Evolutionary conservation across 192 early-diverging fungal species (phyloP).

Genomic region (Radiomyces spectabilis): DNA sequence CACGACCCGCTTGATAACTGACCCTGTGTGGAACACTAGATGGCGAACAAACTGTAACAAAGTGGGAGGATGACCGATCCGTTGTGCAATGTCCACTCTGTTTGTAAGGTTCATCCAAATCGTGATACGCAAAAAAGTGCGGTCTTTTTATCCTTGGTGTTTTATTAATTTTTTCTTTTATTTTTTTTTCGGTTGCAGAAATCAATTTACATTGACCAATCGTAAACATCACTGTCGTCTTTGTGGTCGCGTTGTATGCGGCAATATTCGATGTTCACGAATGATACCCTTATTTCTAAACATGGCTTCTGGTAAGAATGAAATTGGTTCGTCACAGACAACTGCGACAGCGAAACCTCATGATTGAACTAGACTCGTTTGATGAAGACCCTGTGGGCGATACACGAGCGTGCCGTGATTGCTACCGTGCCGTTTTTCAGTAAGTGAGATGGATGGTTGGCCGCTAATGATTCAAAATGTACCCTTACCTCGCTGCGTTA

Average conservation of each 20-base stretch:
- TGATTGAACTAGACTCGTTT: constrained; percentile 13
- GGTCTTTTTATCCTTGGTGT: neutral
- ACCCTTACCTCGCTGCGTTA: neutral
- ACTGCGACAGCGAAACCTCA: too few relatives aligned
- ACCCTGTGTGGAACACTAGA: neutral
- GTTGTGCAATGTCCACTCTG: constrained; percentile 32
- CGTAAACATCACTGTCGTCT: constrained; percentile 69
- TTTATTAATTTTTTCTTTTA: neutral
- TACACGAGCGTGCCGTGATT: constrained; percentile 51
- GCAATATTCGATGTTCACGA: constrained; percentile 40
- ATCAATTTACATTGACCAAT: constrained; percentile 32
- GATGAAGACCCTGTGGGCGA: constrained; percentile 44
- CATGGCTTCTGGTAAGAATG: constrained; percentile 33
- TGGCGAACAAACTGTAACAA: constrained; percentile 18
- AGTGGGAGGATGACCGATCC: constrained; percentile 42
- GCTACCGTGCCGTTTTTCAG: constrained; percentile 47
- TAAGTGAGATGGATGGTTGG: constrained; percentile 9
- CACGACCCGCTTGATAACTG: too few relatives aligned
- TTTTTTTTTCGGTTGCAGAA: constrained; percentile 1
- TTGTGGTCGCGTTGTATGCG: constrained; percentile 61
- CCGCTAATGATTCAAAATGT: constrained; percentile 1
- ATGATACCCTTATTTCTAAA: constrained; percentile 32
- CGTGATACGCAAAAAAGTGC: neutral
- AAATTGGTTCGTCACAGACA: neutral
- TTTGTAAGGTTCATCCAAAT: constrained; percentile 30